Conservation (phyloP, 2,329 filamentous ascomycete genomes). For the Penicillium expansum region DNA sequence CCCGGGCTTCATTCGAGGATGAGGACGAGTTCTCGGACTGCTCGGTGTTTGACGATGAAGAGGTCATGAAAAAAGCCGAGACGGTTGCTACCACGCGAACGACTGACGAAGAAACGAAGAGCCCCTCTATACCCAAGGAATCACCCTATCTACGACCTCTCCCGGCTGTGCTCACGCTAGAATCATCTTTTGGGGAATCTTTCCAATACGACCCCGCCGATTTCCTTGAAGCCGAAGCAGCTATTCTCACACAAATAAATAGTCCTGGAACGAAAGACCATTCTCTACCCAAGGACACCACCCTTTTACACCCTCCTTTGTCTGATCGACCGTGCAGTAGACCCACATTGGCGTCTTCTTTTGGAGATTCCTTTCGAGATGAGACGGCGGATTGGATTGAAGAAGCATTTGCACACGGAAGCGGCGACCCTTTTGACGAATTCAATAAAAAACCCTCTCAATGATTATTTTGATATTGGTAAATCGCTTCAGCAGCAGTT, state of each 20-base stretch:
- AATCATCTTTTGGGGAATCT: conserved; percentile 19
- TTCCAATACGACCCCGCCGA: conserved; percentile 32
- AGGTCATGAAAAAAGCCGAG: conserved; percentile 27
- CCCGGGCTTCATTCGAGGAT: conserved; percentile 12
- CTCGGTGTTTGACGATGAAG: conserved; percentile 33
- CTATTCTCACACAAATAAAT: conserved; percentile 13
- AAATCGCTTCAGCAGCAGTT: background rate
- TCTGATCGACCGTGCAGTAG: background rate
- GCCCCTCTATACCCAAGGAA: background rate
- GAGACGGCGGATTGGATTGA: conserved; percentile 34
- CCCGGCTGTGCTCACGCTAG: background rate
- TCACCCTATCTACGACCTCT: background rate
- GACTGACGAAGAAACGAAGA: background rate
- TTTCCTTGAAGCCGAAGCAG: conserved; percentile 23
- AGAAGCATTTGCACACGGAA: conserved; percentile 19
- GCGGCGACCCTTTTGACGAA: conserved; percentile 20
- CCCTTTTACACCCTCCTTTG: background rate
- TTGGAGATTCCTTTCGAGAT: conserved; percentile 34
- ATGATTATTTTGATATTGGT: background rate
- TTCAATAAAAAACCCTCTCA: conserved; percentile 7
- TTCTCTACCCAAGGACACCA: background rate
- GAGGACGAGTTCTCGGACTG: conserved; percentile 37
- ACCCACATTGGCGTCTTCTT: conserved; percentile 9
- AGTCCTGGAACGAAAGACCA: conserved; percentile 1
- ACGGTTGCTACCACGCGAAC: conserved; percentile 8